A percentile compares a stretch with the other conserved stretches of the same genome.
phyloP scores from a whole-genome alignment of 2,329 filamentous ascomycete genomes.

The Monosporascus ibericus region DNA sequence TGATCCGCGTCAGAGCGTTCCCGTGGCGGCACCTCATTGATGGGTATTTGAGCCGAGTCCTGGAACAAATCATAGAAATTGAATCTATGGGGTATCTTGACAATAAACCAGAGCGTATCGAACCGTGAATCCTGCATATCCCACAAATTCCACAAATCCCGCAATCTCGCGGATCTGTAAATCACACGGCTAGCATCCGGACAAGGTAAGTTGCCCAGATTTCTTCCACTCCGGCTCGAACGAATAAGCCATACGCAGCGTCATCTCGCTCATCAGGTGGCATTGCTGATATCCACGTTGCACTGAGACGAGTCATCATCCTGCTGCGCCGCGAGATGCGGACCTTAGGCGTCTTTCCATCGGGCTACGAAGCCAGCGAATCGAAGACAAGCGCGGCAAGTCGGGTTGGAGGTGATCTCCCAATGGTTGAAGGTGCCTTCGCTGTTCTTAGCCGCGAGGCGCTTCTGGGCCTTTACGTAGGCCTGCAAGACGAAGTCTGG shows the following conservation, averaged over 20 bases:
- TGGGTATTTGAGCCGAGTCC: too few species aligned
- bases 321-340: too few species aligned
- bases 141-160: too few species aligned
- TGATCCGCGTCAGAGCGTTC: too few species aligned
- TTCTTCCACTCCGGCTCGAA: conserved; percentile 23
- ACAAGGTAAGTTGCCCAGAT: conserved; percentile 14
- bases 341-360: conserved; percentile 11
- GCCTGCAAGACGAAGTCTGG: conserved; percentile 18
- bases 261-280: conserved; percentile 31
- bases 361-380: conserved; percentile 14
- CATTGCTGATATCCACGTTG: conserved; percentile 86
- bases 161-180: too few species aligned
- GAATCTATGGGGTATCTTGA: too few species aligned
- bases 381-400: conserved; percentile 10
- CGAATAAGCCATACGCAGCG: conserved; percentile 10
- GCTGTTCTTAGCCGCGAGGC: conserved; percentile 7
- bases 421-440: conserved; percentile 2
- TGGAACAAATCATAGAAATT: too few species aligned
- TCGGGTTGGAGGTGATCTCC: background rate
- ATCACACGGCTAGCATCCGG: background rate
- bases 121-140: too few species aligned
- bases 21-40: too few species aligned
- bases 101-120: too few species aligned
- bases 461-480: conserved; percentile 12
- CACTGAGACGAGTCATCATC: conserved; percentile 44